Base-by-base conservation (phyloP, 345 rosid genomes). In the Firmiana major region DNA sequence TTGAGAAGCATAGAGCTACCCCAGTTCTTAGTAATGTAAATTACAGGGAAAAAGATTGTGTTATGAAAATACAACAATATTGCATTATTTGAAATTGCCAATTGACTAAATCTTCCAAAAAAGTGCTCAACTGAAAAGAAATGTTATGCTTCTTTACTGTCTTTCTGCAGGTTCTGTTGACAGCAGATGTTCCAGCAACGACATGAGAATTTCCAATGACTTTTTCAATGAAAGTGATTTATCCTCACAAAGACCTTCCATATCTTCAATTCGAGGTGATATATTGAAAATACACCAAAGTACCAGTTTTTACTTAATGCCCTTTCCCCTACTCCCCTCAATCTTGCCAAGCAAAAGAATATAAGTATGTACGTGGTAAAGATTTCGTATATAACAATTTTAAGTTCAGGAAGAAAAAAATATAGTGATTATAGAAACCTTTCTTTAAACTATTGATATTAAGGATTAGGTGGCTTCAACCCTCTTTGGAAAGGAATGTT, bases 151-250 rank as follows among this genome's bases (percentile, higher is more conserved):
- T 12, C 17, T 21, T 11, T 38, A 3, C 24, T 65, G 24, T 46
- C 21, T 26, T 63, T 67, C 21, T 48, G 40, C 79, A 86, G 92
- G 79, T 79, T 73, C 80, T 22, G 9, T 59, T 57, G 76, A 65
- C 43, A 72, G 49, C 75, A 58, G 70, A 74, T 84, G 75, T 78
- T 73, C 85, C 36, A 54, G 43, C 48, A 46, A 15, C 24, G 10
- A 36, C 24, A 62, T 45, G 69, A 62, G 28, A 31, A 11, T 63
- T 62, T 75, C 22, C 59, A 36, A 54, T 49, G 71, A 63, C 54
- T 75, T 46, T 75, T 57, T 46, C n/a, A 48, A 36, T 54, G 65
- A 43, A 77, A 53, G 66, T 66, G 63, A 28, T 66, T 7, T 40
- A 2, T 31, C 38, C 45, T 75, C 48, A 36, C 13, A 66, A 22